These are phyloP conservation scores for Suhomyces bokatorum DNA, from an alignment of 1,139 yeast species.

Conservation along the genomic window DNA sequence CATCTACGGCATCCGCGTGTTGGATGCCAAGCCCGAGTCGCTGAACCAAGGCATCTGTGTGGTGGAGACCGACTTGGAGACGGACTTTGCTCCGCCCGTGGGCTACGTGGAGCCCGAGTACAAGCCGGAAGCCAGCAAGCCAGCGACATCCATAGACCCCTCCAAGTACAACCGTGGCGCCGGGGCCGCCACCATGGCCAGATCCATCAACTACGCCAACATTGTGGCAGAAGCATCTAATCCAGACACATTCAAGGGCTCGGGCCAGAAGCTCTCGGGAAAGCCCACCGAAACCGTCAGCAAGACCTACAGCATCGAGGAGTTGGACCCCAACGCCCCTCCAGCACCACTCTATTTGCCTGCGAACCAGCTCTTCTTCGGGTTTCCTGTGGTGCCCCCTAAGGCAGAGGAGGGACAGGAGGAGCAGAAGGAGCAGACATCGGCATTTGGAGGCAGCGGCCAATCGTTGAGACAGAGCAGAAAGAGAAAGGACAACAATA, in stretches of 20 bases:
- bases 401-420: slow-evolving; percentile 45
- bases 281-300: slow-evolving; percentile 34
- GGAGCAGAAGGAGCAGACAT: slow-evolving; percentile 29
- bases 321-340: slow-evolving; percentile 53
- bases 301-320: slow-evolving; percentile 31
- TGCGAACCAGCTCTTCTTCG: slow-evolving; percentile 86
- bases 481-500: slow-evolving; percentile 66
- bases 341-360: slow-evolving; percentile 77
- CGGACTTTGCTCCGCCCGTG: slow-evolving; percentile 98
- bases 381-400: slow-evolving; percentile 84
- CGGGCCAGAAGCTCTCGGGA: slow-evolving; percentile 76
- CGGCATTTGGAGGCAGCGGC: slow-evolving; percentile 60
- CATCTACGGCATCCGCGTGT: slow-evolving; percentile 74
- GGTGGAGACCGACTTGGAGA: slow-evolving; percentile 93
- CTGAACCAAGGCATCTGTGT: slow-evolving; percentile 75
- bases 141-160: slow-evolving; percentile 33
- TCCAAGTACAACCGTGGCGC: slow-evolving; percentile 40
- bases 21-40: slow-evolving; percentile 85
- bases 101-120: slow-evolving; percentile 93
- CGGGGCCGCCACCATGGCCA: slow-evolving; percentile 79
- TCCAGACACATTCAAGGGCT: slow-evolving; percentile 50
- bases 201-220: slow-evolving; percentile 66
- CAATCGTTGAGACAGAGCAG: slow-evolving; percentile 71
- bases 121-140: slow-evolving; percentile 32
- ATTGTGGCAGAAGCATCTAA: slow-evolving; percentile 46